Evolutionary conservation across 495 filamentous ascomycete species (phyloP), one percentile per base, ranked within the genome.

Genomic region (Hapsidospora chrysogenum): DNA sequence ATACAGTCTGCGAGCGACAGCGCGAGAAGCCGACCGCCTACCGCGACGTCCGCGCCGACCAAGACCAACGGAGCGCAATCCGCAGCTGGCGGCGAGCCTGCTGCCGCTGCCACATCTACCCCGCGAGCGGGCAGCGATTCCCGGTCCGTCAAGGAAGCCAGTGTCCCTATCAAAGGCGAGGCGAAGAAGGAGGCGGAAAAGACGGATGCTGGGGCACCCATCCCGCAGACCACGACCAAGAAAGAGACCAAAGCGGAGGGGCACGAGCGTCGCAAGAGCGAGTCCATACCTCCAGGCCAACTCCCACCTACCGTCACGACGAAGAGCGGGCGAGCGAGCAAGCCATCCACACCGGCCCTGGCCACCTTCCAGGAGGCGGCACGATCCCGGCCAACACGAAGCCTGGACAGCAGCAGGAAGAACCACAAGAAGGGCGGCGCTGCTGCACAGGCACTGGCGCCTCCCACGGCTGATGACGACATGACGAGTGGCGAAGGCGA

Each of bases 371-470:
- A 66, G 19, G 66, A 71, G 10, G 50, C 56, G 10, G 42, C 48
- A 4, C 46, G 56, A 23, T 52, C 60, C 19, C 21, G 33, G 14
- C 22, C 33, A 20, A 41, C 56, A 21, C 52, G 46, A 10, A 39
- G 14, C 36, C 44, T 38, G 15, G 44, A 49, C 19, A 56, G 51
- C 34, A 49, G 56, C n/a, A 84, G 80, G 49, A 60, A 78, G 22
- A 73, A 67, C 17, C 73, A 81, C 37, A 85, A 84, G 56, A 84
- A 82, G 52, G 71, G 68, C 0, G 65, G 51, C 42, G 50, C 54
- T 50, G 58, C 56, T 26, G 56, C 46, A 36, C 52, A 50, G 22
- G 45, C 50, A 9, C 39, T 61, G n/a, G 53, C 57, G 10, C 66
- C 52, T 29, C 23, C 45, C 14, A 42, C 44, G 1, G 45, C 51